Base-by-base conservation (phyloP, 2,329 filamentous ascomycete species). In the Aspergillus hiratsukae region DNA sequence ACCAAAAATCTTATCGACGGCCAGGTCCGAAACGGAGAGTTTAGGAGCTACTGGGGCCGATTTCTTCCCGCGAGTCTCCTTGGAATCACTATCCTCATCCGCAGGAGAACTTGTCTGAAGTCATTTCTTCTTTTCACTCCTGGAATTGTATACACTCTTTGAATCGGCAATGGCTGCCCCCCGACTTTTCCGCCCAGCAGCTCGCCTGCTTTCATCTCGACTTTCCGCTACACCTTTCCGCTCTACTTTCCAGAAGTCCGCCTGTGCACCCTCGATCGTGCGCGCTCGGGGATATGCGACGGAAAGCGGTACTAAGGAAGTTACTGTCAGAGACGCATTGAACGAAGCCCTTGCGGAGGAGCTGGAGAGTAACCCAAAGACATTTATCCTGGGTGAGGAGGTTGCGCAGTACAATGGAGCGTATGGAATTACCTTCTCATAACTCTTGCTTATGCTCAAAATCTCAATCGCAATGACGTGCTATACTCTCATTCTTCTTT, bases 331-430 rank as follows among this genome's bases (percentile, higher is more conserved):
- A 80, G 94, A 99, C 75, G 94, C 94, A 58, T 82, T 99, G 72
- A 99, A 99, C 76, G 93, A 99, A 82, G 94, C 94, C 59, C 87
- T 99, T 73, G 91, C 91, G 49, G 94, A 99, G 82, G 94, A 99
- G 83, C 87, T 99, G 77, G 92, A 97, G 83, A 75, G 78, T 73
- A 96, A 99, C 78, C 83, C 88, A 63, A 97, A 97, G 83, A 92
- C 97, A 68, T 99, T 97, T 77, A 81, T 99, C 66, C 78, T 99
- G 57, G 94, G 94, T 70, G 94, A 99, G 83, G 94, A 99, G 81
- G 94, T 99, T 72, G 94, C 94, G 70, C 94, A 99, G 80, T 99
- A 99, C 83, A 99, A 99, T 78, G 94, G 94, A 83, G 93, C 93
- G 82, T 85, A 78, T 75, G 81, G 78, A 59, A n/a, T 46, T 14